Base-by-base conservation (phyloP, 352 stramenopile species). In the Phytopythium montanum region DNA sequence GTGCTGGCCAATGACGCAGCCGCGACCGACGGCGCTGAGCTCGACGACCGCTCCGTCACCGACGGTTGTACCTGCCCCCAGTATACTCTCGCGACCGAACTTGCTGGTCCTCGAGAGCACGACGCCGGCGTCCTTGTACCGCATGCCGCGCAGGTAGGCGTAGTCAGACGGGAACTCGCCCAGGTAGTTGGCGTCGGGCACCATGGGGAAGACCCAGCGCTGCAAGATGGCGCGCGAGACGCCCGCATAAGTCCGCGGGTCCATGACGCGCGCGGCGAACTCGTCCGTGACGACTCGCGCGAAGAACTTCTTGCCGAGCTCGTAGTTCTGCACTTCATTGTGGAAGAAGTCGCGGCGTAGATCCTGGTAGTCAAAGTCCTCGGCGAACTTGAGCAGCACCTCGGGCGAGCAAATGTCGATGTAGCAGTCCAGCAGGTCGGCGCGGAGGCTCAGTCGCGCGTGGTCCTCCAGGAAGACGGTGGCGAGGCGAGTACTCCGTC, bases 361-460 rank as follows among this genome's bases (percentile, higher is more conserved):
- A 52, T 99, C 88, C 57, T 98, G 84, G 66, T 99, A 99, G 70
- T 99, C 97, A 72, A 99, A 99, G 69, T 99, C 97, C 66, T 99
- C 97, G 25, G 84, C 87, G 57, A 99, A 98, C 67, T 98, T 94
- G 28, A 98, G 85, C 49, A 99, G 73, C 44, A 99, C 95, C 64
- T 99, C 97, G 7, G 96, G 91, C 56, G 94, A 98, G 70, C 97
- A 99, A 60, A 99, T 94, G 65, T 99, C 94, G 49, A 99, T 96
- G 62, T 98, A 95, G 57, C 94, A 98, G 83, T 99, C 97, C 52
- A 99, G 66, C 28, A 99, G 74, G 70, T 99, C 96, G 42, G 81
- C 86, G 4, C 91, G 87, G 25, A 99, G 60, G 28, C 90, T 79
- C 31, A 99, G 77, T 50, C 95, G 79, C 16, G 85, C 78, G 69